A percentile compares a stretch with the other conserved stretches of the same genome.
Evolutionary conservation across 495 filamentous ascomycete species (phyloP).

Genomic region (Cairneyella variabilis): DNA sequence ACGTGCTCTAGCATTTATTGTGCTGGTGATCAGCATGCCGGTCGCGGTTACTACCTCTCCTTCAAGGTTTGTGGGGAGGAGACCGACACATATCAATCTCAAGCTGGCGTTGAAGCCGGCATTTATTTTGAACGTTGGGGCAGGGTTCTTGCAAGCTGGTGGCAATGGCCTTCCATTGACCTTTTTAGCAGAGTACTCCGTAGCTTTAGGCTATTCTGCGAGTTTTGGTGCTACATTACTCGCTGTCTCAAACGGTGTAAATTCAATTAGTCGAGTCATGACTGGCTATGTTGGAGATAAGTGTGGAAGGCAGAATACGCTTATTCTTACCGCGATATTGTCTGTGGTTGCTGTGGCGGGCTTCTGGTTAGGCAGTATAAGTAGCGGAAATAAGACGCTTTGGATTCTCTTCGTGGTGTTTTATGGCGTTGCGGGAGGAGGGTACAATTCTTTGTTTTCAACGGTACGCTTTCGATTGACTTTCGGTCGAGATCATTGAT

Average conservation of each 20-base stretch:
- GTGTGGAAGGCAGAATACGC: constrained; percentile 50
- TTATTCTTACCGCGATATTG: constrained; percentile 44
- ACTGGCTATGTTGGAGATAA: constrained; percentile 47
- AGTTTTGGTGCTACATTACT: constrained; percentile 44
- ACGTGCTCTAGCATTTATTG: constrained; percentile 43
- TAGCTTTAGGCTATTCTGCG: constrained; percentile 36
- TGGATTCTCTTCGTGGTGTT: constrained; percentile 50
- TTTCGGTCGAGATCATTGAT: not conserved
- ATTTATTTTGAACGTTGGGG: constrained; percentile 39
- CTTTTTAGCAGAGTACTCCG: constrained; percentile 42
- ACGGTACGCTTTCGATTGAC: too few species aligned
- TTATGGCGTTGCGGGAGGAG: constrained; percentile 50
- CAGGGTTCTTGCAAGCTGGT: constrained; percentile 42
- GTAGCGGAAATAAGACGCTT: constrained; percentile 17
- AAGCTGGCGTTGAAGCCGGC: constrained; percentile 34
- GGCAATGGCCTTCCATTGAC: constrained; percentile 41
- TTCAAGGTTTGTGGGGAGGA: constrained; percentile 32
- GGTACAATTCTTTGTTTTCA: constrained; percentile 43
- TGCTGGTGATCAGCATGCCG: constrained; percentile 40
- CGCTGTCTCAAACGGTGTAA: constrained; percentile 51
- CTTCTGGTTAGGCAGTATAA: constrained; percentile 44
- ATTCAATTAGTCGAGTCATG: constrained; percentile 46
- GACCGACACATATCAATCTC: constrained; percentile 38
- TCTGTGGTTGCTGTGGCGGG: constrained; percentile 43
- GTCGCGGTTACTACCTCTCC: constrained; percentile 42